Conservation (phyloP, 805 yeast species). For the Peterozyma xylosa region DNA sequence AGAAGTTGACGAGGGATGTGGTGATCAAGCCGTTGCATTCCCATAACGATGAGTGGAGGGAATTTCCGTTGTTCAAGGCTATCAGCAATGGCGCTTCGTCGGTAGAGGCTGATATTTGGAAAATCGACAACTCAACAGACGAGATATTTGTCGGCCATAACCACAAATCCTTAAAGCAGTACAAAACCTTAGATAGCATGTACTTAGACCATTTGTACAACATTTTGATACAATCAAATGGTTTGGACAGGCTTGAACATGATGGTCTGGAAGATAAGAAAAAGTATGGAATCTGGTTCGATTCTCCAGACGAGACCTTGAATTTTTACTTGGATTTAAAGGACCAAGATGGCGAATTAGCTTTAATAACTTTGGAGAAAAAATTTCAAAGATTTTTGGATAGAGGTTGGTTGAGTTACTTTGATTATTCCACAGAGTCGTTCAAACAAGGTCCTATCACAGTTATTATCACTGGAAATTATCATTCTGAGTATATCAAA, state of each 20-base stretch:
- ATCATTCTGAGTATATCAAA: constrained; percentile 35
- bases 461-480: constrained; percentile 57
- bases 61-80: constrained; percentile 51
- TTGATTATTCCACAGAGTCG: constrained; percentile 24
- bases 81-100: constrained; percentile 41
- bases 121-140: constrained; percentile 19
- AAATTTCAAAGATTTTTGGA: constrained; percentile 39
- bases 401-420: constrained; percentile 41
- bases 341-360: constrained; percentile 26
- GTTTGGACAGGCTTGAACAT: background rate
- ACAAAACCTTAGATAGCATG: constrained; percentile 36
- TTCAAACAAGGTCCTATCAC: constrained; percentile 48
- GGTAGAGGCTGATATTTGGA: constrained; percentile 66
- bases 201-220: constrained; percentile 46
- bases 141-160: constrained; percentile 61
- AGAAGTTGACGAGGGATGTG: constrained; percentile 17
- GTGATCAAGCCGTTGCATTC: constrained; percentile 40
- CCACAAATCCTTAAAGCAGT: constrained; percentile 29
- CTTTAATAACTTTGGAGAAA: constrained; percentile 36
- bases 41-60: constrained; percentile 66
- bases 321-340: constrained; percentile 59
- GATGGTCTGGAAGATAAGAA: background rate
- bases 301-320: constrained; percentile 37
- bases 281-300: constrained; percentile 32
- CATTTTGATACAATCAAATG: constrained; percentile 41